Percentiles rank a stretch among this genome's conserved stretches.
These are phyloP conservation scores for Cinnamomum chago DNA, from an alignment of 164 flowering plant genomes.

Conservation along the genomic window DNA sequence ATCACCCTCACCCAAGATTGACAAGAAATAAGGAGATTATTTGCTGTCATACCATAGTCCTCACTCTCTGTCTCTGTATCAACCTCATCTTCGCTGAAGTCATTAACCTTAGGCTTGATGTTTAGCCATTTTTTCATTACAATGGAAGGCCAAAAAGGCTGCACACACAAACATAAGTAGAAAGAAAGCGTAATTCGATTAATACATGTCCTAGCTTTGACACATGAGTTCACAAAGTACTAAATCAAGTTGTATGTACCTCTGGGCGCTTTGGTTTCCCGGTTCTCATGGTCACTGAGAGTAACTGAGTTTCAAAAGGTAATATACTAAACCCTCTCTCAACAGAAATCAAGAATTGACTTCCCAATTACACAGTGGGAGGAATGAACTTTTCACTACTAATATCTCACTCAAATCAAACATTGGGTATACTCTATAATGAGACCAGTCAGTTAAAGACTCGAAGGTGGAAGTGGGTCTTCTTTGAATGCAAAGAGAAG, in stretches of 20 bases:
- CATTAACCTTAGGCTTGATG: slow-evolving; percentile 75
- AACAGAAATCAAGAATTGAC: neutral
- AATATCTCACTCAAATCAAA: slow-evolving; percentile 5
- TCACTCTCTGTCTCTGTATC: slow-evolving; percentile 91
- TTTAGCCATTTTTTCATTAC: slow-evolving; percentile 98
- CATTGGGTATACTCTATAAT: neutral
- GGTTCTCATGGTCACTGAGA: slow-evolving; percentile 41
- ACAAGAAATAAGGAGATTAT: neutral
- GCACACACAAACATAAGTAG: slow-evolving; percentile 15
- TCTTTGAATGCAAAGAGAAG: slow-evolving; percentile 11
- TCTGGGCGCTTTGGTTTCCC: slow-evolving; percentile 55
- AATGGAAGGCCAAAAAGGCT: slow-evolving; percentile 89
- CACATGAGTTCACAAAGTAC: neutral
- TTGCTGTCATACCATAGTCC: slow-evolving; percentile 63
- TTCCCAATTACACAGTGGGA: neutral
- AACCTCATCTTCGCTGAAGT: slow-evolving; percentile 90
- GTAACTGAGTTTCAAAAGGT: slow-evolving; percentile 6
- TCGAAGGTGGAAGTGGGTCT: slow-evolving; percentile 11
- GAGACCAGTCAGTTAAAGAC: neutral
- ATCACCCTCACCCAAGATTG: neutral
- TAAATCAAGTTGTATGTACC: slow-evolving; percentile 30
- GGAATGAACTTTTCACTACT: neutral
- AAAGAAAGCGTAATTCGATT: neutral
- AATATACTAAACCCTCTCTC: neutral
- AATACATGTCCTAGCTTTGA: neutral